Conservation (phyloP, 2,329 filamentous ascomycete genomes). For the Alternaria postmessia region DNA sequence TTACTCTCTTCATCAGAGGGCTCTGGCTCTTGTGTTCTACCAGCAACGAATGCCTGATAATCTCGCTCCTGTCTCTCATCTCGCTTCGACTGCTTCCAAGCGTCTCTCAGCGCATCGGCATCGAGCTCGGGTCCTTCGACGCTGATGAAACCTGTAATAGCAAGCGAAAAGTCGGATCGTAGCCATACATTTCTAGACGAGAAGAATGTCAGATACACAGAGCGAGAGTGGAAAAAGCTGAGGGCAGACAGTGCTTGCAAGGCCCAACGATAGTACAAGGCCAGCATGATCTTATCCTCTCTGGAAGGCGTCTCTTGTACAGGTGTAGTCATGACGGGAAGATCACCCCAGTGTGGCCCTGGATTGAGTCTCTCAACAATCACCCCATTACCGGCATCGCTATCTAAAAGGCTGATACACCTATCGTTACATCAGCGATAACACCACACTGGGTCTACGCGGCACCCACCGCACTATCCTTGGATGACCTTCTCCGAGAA, state of each 20-base stretch:
- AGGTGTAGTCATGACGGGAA: constrained; percentile 14
- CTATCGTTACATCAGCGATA: neutral
- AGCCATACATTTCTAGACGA: constrained; percentile 13
- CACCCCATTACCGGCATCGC: neutral
- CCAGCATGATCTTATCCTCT: constrained; percentile 12
- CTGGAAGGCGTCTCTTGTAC: neutral
- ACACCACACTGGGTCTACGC: too few species aligned
- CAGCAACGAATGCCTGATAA: too few species aligned
- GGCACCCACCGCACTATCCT: neutral
- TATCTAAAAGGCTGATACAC: neutral
- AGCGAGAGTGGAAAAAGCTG: constrained; percentile 6
- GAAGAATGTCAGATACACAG: constrained; percentile 11
- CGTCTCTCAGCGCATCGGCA: neutral
- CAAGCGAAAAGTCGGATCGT: constrained; percentile 16
- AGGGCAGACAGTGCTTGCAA: constrained; percentile 18
- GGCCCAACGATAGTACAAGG: constrained; percentile 19
- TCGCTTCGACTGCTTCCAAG: neutral
- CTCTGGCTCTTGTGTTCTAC: neutral
- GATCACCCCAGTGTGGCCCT: neutral
- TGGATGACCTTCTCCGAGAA: neutral
- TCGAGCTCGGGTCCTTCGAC: neutral
- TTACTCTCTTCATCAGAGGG: neutral
- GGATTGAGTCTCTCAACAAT: constrained; percentile 9
- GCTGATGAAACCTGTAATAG: constrained; percentile 13
- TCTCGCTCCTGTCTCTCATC: neutral